Evolutionary conservation across 2,329 filamentous ascomycete genomes (phyloP).

Genomic region (Aureobasidium sp.): DNA sequence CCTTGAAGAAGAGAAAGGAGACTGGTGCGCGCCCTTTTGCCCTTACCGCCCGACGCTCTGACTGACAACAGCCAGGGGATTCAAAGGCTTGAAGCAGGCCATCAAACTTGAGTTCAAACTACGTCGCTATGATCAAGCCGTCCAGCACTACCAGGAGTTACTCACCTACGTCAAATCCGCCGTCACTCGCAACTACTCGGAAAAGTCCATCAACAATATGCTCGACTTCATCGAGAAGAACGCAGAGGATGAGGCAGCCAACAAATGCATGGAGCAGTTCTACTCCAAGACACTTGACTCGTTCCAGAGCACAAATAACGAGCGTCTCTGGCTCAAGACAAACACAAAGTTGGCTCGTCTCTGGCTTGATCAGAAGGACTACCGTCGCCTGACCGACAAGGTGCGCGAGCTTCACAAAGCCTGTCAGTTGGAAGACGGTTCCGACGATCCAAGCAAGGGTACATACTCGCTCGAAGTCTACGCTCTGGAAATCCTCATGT

Average conservation of each 20-base stretch:
- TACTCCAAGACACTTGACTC: conserved; percentile 89
- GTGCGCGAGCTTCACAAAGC: conserved; percentile 81
- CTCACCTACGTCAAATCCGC: conserved; percentile 96
- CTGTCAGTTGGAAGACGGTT: conserved; percentile 80
- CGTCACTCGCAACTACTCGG: conserved; percentile 95
- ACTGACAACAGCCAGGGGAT: conserved; percentile 51
- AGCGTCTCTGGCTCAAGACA: conserved; percentile 94
- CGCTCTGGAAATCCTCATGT: conserved; percentile 97
- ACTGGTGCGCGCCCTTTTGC: conserved; percentile 55
- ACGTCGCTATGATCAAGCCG: conserved; percentile 80
- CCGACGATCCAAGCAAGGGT: conserved; percentile 88
- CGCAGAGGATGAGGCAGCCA: conserved; percentile 62
- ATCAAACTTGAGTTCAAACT: conserved; percentile 95
- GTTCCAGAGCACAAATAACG: conserved; percentile 96
- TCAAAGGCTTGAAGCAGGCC: conserved; percentile 95
- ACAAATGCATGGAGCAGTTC: conserved; percentile 84
- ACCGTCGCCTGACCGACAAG: conserved; percentile 70
- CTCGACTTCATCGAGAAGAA: conserved; percentile 95
- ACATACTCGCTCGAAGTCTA: conserved; percentile 95
- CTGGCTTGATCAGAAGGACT: conserved; percentile 86
- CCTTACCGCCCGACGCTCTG: background rate
- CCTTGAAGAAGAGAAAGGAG: conserved; percentile 83
- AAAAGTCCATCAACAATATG: conserved; percentile 99
- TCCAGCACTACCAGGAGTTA: conserved; percentile 88
- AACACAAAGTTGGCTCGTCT: conserved; percentile 94